Conservation (phyloP, 768 basidiomycete genomes). For the Tulasnella sp. region DNA sequence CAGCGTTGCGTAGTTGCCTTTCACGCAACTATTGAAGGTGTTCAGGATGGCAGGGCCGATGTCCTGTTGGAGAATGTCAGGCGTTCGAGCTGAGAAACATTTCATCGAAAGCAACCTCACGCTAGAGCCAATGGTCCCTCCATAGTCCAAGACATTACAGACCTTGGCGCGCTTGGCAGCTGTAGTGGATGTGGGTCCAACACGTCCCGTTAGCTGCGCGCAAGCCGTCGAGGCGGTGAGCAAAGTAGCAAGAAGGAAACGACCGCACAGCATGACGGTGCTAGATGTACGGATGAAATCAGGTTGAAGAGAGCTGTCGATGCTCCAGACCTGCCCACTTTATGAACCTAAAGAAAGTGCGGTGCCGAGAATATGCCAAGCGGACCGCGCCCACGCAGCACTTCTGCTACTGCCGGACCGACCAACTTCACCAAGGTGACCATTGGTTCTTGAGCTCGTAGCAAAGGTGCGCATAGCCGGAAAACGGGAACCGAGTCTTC, state of each 20-base stretch:
- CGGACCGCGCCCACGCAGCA: not conserved
- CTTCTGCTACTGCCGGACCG: not conserved
- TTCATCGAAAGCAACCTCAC: slow-evolving; percentile 10
- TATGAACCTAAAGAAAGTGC: not conserved
- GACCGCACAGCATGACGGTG: not conserved
- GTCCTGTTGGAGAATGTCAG: slow-evolving; percentile 28
- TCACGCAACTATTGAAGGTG: slow-evolving; percentile 38
- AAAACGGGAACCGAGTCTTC: not conserved
- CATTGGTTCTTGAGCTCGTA: not conserved
- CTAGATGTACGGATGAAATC: not conserved
- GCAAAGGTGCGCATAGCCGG: not conserved
- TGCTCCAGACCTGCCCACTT: not conserved
- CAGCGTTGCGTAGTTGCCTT: slow-evolving; percentile 33
- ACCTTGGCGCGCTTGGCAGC: slow-evolving; percentile 30
- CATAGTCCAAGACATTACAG: slow-evolving; percentile 38
- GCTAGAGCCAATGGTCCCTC: slow-evolving; percentile 37
- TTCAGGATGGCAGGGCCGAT: slow-evolving; percentile 38
- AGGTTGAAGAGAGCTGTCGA: not conserved
- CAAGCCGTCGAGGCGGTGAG: not conserved
- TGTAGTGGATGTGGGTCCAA: slow-evolving; percentile 18
- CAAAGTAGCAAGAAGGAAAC: not conserved
- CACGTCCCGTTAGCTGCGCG: not conserved
- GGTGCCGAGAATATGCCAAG: slow-evolving; percentile 8
- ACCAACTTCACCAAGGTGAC: not conserved
- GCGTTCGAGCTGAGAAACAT: not conserved